Evolutionary conservation across 2,329 filamentous ascomycete genomes (phyloP), one percentile per base, ranked within the genome.

Genomic region (Xylariales sp.): DNA sequence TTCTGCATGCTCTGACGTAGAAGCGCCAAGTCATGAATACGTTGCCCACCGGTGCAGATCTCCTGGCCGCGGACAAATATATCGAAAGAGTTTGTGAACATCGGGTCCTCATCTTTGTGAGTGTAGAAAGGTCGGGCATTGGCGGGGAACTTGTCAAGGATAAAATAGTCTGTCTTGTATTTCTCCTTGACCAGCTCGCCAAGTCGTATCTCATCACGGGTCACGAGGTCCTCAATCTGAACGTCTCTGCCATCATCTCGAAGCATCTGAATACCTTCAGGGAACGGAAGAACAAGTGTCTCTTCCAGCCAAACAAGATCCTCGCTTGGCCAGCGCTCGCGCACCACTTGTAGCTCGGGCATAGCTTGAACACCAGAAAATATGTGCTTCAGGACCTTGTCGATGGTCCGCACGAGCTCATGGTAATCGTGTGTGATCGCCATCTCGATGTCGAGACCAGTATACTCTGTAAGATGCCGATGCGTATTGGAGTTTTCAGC

Each of bases 401-500:
- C 90, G 34, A 96, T 77, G 8, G 86, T 73, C 27, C 80, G 72
- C 22, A 96, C 76, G 38, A 90, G 86, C 63, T 96, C 90, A 55
- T 95, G 84, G 60, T 96, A 95, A 61, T 94, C 84, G 53, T 86
- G 80, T 37, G 89, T 84, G 48, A 96, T 88, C 3, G 83, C 77
- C 91, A 96, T 96, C 59, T 96, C 90, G 14, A 96, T 64, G 73
- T 96, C 90, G 21, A 96, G 72, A 42, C 90, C 90, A 4, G 89
- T 96, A 60, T 94, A 96, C 61, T 96, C 90, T 0, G 90, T 95
- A 71, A 96, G 72, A 61, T 96, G 90, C 27, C 90, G 82, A 57
- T 95, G 90, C 0, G 90, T 96, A 63, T 96, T 96, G 58, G 87
- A 94, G 68, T 96, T 94, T 61, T 96, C 90, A 1, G 90, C 90